Evolutionary conservation across 2,329 filamentous ascomycete species (phyloP).

Genomic region (Helicocarpus griseus): DNA sequence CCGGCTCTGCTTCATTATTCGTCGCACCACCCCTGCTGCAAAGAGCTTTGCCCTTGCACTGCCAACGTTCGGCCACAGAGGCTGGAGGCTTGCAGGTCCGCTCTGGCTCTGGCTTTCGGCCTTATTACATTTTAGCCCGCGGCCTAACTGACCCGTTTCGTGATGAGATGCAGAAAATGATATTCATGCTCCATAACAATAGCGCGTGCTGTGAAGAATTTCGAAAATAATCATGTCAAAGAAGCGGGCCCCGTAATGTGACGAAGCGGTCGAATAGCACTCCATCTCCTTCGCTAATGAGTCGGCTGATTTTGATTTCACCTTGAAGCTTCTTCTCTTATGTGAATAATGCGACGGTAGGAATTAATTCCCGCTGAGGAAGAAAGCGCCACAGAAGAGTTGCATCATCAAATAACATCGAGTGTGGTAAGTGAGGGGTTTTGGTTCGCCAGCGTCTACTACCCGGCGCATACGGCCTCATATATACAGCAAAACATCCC

Average conservation of each 20-base stretch:
- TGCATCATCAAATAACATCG: not conserved
- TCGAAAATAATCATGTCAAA: not conserved
- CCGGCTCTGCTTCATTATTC: slow-evolving; percentile 6
- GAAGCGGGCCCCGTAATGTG: not conserved
- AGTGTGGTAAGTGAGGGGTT: not conserved
- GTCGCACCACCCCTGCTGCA: slow-evolving; percentile 1
- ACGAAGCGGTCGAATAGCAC: not conserved
- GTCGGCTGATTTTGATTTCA: not conserved
- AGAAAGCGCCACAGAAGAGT: not conserved
- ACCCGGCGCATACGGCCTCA: not conserved
- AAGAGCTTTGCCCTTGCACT: not conserved
- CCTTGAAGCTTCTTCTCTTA: too few relatives aligned
- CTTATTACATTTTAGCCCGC: too few relatives aligned
- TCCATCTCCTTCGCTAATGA: not conserved
- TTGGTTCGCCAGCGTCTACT: not conserved
- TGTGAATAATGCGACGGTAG: not conserved
- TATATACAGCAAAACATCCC: not conserved
- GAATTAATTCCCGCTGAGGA: not conserved
- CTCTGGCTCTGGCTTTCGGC: too few relatives aligned
- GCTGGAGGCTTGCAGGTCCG: too few relatives aligned
- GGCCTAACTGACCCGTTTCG: not conserved
- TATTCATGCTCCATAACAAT: not conserved
- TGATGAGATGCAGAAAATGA: not conserved
- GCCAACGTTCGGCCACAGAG: too few relatives aligned
- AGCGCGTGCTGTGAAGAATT: not conserved